A percentile compares a stretch with the other conserved stretches of the same genome.
Conservation (phyloP, 2,329 filamentous ascomycete genomes). For the Pseudovirgaria hyperparasitica region DNA sequence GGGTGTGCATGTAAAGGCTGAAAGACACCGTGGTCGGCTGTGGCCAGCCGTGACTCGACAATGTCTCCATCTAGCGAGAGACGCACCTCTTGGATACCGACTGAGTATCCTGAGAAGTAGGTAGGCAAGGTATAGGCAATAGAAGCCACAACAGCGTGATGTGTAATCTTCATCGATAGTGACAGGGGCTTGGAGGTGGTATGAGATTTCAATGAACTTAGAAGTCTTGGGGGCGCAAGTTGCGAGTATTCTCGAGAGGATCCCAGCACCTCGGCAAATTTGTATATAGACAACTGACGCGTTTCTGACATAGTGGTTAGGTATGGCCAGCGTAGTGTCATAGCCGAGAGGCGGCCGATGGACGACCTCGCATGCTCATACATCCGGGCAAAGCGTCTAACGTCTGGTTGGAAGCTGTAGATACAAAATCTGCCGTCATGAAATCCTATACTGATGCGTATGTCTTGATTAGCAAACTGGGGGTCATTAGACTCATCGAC, state of each 20-base stretch:
- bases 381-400: slow-evolving; percentile 31
- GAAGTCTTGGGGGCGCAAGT: slow-evolving; percentile 40
- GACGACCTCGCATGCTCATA: slow-evolving; percentile 51
- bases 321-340: slow-evolving; percentile 65
- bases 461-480: slow-evolving; percentile 15
- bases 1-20: slow-evolving; percentile 23
- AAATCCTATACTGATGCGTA: slow-evolving; percentile 20
- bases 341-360: slow-evolving; percentile 53
- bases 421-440: slow-evolving; percentile 44
- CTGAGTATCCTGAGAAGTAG: slow-evolving; percentile 67
- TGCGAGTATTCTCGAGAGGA: slow-evolving; percentile 4
- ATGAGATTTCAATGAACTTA: slow-evolving; percentile 71
- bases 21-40: slow-evolving; percentile 36
- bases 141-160: slow-evolving; percentile 57
- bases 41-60: slow-evolving; percentile 36
- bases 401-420: slow-evolving; percentile 45
- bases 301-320: slow-evolving; percentile 64
- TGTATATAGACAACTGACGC: slow-evolving; percentile 66
- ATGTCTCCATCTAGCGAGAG: slow-evolving; percentile 41
- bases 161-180: slow-evolving; percentile 62
- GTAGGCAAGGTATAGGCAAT: slow-evolving; percentile 78
- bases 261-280: slow-evolving; percentile 31
- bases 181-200: slow-evolving; percentile 68
- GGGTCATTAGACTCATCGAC: slow-evolving; percentile 40
- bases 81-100: slow-evolving; percentile 82